Evolutionary conservation across 2,329 filamentous ascomycete species (phyloP), one percentile per base, ranked within the genome.

Genomic region (Fusarium sp.): DNA sequence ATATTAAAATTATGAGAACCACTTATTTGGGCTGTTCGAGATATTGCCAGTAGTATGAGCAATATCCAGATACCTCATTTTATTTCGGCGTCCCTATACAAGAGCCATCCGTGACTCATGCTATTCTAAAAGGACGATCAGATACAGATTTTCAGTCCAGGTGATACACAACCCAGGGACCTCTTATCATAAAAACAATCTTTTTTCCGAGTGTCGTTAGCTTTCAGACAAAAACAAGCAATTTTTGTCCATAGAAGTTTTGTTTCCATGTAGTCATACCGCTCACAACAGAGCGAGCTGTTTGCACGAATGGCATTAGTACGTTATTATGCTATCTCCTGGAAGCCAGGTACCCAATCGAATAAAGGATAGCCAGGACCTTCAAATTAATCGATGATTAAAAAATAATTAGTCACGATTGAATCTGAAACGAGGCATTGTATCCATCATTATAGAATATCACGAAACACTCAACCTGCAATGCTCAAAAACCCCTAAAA

Each of bases 401-500:
- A 50, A 23, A 4, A n/a, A 10, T 37, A 13, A 15, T n/a, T 20
- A 37, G 33, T 46, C 20, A 17, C 17, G 18, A 26, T 9, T 7
- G 18, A 41, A 20, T 35, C 26, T 30, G 20, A 32, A n/a, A 27
- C 14, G 18, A n/a, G 20, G 13, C 20, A 26, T 35, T 54, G 27
- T 45, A 17, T 26, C 35, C 32, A 45, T 62, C 30, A 40, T 57
- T 55, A 35, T 64, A 56, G 23, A 58, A 14, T 33, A 42, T 42
- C 48, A 44, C 45, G 38, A 52, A 60, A 65, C 55, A 67, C 30
- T 64, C 35, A 69, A 57, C 58, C 59, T 35, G 53, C 20, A 55
- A 65, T 48, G 42, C 45, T 40, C 48, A 30, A 38, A 54, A 54
- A 33, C 30, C 48, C 41, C 56, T 57, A 41, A 67, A 67, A 76